A percentile compares a stretch with the other conserved stretches of the same genome.
Evolutionary conservation across 2,329 filamentous ascomycete genomes (phyloP).

Genomic region (Neonectria coccinea): DNA sequence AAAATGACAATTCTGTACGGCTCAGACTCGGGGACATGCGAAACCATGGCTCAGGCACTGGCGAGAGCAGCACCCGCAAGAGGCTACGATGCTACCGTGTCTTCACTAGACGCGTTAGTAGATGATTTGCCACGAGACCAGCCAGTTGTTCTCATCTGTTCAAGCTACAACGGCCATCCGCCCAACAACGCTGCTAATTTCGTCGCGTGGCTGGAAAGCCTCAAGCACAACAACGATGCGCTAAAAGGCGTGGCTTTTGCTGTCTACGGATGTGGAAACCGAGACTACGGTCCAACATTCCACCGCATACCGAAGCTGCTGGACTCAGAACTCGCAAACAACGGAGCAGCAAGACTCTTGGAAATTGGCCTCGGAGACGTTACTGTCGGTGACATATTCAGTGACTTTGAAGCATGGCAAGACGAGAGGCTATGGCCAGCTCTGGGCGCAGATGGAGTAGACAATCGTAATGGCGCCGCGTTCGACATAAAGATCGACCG

Average conservation of each 20-base stretch:
- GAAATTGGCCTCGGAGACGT: conserved; percentile 66
- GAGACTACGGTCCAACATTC: conserved; percentile 69
- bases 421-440: conserved; percentile 61
- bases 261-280: conserved; percentile 74
- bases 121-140: conserved; percentile 66
- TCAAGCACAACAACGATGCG: conserved; percentile 55
- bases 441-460: conserved; percentile 60
- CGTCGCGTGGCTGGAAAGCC: conserved; percentile 69
- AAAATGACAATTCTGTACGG: conserved; percentile 74
- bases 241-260: conserved; percentile 69
- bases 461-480: conserved; percentile 42
- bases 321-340: conserved; percentile 58
- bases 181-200: conserved; percentile 77
- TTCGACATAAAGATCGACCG: conserved; percentile 60
- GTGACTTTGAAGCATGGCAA: conserved; percentile 71
- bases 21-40: conserved; percentile 77
- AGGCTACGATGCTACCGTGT: conserved; percentile 64
- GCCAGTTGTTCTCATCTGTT: conserved; percentile 72
- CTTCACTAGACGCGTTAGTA: conserved; percentile 69
- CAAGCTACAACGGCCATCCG: conserved; percentile 77
- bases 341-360: conserved; percentile 43
- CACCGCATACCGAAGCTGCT: conserved; percentile 71
- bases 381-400: conserved; percentile 69
- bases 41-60: conserved; percentile 71
- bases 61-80: conserved; percentile 65